Conservation (phyloP, 148 eudicot species). For the Chenopodium formosanum region DNA sequence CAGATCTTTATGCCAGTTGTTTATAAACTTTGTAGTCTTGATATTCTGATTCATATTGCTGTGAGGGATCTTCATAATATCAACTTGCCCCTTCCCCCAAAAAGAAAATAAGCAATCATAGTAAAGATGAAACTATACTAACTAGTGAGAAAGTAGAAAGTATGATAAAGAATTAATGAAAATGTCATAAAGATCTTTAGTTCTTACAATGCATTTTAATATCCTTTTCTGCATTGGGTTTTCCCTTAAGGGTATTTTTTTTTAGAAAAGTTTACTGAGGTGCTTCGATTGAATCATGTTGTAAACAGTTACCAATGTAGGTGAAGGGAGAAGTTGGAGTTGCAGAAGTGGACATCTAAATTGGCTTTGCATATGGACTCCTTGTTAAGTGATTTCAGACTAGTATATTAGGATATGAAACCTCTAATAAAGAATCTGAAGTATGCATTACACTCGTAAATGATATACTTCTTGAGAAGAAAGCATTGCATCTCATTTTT, state of each 20-base stretch:
- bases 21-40: not conserved
- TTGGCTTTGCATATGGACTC: no score
- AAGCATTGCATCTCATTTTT: not conserved
- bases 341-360: not conserved
- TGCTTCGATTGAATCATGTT: not conserved
- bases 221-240: not conserved
- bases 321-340: not conserved
- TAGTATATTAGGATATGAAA: no score
- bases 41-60: not conserved
- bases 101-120: no score
- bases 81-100: no score
- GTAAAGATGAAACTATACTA: no score
- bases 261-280: not conserved
- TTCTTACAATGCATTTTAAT: not conserved
- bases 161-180: not conserved
- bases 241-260: not conserved
- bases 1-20: conserved; percentile 10
- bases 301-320: not conserved
- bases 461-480: no score
- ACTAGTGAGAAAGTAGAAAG: no score
- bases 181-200: not conserved
- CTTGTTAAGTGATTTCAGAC: no score
- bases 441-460: no score
- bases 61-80: no score
- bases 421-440: no score